Base-by-base conservation (phyloP, 2,329 filamentous ascomycete species). In the Stagonosporopsis rhizophila region DNA sequence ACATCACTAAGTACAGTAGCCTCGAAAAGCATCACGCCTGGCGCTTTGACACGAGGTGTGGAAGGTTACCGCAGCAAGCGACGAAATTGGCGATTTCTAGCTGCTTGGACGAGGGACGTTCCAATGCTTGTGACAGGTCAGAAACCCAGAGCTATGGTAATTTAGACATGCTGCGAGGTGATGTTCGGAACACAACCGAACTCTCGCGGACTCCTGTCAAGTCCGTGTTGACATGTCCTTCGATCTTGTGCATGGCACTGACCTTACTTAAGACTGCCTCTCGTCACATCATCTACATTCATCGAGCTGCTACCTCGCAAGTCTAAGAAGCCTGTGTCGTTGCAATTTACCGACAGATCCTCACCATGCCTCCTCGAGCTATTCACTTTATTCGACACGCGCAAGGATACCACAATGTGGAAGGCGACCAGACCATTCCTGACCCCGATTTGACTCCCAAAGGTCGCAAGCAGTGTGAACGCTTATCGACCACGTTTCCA, bases 371-470 rank as follows among this genome's bases (percentile, higher is more conserved):
- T 35, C 64, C 61, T 11, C 59, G 53, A 23, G 59, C 42, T 15
- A 44, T 66, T 28, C 59, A 65, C 75, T 81, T 89, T 64, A 84
- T 91, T 70, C 88, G 89, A 75, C 89, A 91, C 74, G 89, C 88
- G 11, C 73, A 80, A 73, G 92, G 91, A 78, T 86, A 84, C 73
- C 92, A 96, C 83, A 96, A 96, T 76, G 34, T 71, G 60, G 66
- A 79, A 11, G 87, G 83, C 59, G 91, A 92, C 76, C 88, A 92
- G 70, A 70, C 78, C 58, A 79, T 96, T 27, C 87, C 73, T 11
- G 92, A 96, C 71, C 92, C 92, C 1, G 80, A 85, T 58, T 84
- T 96, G 44, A 96, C 92, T 1, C 81, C 85, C 0, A 80, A 88
- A 14, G 92, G 92, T 64, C 80, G 87, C 69, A 66, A 85, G 58